Evolutionary conservation across 1,284 basidiomycete genomes (phyloP).

Genomic region (Paramarasmius palmivorus): DNA sequence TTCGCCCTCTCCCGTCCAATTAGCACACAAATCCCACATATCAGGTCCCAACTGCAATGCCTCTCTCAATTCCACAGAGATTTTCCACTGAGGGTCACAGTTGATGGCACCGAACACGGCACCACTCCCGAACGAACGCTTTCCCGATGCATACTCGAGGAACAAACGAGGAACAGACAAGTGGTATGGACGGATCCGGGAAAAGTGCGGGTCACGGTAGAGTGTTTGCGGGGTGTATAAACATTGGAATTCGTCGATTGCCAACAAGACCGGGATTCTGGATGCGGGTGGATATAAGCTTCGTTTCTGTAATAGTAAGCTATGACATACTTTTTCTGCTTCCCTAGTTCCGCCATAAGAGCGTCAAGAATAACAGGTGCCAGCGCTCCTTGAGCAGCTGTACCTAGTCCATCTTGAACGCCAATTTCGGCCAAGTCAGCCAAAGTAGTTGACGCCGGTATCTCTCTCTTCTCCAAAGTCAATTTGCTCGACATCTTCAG

Average conservation of each 20-base stretch:
- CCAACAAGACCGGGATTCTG: conserved; percentile 23
- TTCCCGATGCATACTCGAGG: conserved; percentile 76
- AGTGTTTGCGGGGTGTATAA: conserved; percentile 45
- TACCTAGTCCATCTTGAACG: conserved; percentile 45
- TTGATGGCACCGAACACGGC: conserved; percentile 70
- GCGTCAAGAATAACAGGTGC: conserved; percentile 67
- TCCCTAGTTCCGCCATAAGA: conserved; percentile 65
- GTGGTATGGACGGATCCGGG: conserved; percentile 74
- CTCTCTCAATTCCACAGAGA: conserved; percentile 61
- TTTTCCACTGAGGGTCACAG: conserved; percentile 51
- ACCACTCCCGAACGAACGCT: conserved; percentile 68
- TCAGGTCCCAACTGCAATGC: conserved; percentile 45
- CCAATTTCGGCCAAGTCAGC: conserved; percentile 63
- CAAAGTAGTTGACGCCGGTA: conserved; percentile 53
- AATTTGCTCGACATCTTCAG: conserved; percentile 43
- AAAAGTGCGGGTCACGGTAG: conserved; percentile 83
- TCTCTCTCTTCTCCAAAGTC: conserved; percentile 45
- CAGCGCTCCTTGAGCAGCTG: conserved; percentile 17
- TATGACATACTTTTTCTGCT: conserved; percentile 62
- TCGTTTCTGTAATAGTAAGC: background rate
- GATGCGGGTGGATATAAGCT: conserved; percentile 10
- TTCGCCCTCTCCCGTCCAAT: background rate
- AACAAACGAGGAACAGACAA: conserved; percentile 79
- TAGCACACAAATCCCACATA: conserved; percentile 15
- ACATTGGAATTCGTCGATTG: conserved; percentile 21